These are phyloP conservation scores for Mycena indigotica DNA, from an alignment of 768 basidiomycete species.

Conservation along the genomic window DNA sequence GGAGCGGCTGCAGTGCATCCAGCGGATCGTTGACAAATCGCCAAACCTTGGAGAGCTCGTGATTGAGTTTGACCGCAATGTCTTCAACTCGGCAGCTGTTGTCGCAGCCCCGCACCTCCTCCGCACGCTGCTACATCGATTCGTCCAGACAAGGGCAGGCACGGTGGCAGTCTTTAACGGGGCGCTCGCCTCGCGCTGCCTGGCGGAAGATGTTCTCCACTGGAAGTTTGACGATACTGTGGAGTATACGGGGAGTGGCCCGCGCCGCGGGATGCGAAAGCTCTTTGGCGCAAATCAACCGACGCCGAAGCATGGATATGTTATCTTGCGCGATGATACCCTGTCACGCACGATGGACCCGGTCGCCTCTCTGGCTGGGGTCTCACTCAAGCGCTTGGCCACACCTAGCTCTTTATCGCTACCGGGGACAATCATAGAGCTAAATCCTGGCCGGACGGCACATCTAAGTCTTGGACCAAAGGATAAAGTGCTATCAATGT, in stretches of 20 bases:
- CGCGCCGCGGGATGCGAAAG: not conserved
- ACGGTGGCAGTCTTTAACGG: not conserved
- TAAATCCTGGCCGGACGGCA: not conserved
- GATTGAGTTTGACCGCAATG: not conserved
- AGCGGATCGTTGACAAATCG: not conserved
- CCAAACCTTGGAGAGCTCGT: not conserved
- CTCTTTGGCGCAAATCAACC: too few species aligned
- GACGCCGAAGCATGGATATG: too few species aligned
- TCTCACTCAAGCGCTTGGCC: not conserved
- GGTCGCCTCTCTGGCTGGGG: too few species aligned
- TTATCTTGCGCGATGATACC: too few species aligned
- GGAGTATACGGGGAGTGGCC: not conserved
- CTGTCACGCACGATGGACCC: too few species aligned
- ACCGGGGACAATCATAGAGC: not conserved
- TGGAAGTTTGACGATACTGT: constrained; percentile 2
- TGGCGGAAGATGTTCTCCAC: not conserved
- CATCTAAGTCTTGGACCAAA: not conserved
- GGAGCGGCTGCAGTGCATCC: not conserved
- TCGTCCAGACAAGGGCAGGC: not conserved
- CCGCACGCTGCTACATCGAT: not conserved
- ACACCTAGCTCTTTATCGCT: not conserved
- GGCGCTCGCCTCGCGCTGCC: not conserved
- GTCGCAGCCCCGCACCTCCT: not conserved
- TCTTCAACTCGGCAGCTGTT: not conserved
- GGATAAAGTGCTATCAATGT: too few species aligned